phyloP scores from a whole-genome alignment of 495 filamentous ascomycete species.

The Friedmanniomyces endolithicus region DNA sequence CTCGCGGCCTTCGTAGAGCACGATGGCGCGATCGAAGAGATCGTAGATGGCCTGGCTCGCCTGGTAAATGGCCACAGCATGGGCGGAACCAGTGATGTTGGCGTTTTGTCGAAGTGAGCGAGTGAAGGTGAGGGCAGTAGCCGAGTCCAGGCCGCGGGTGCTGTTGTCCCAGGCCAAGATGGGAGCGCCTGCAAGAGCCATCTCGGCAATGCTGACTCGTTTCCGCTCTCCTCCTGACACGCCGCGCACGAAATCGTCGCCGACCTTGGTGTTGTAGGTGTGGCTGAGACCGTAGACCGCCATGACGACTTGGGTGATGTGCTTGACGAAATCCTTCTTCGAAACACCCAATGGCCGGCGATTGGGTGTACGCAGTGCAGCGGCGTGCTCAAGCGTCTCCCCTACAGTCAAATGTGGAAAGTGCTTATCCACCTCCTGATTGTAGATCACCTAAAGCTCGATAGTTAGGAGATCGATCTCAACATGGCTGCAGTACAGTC shows the following conservation, averaged over 20 bases:
- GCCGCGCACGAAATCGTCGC: conserved; percentile 22
- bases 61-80: conserved; percentile 22
- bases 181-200: conserved; percentile 7
- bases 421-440: conserved; percentile 63
- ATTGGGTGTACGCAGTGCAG: conserved; percentile 2
- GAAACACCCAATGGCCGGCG: neutral
- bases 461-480: neutral
- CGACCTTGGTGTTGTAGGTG: conserved; percentile 24
- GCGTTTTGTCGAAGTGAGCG: conserved; percentile 11
- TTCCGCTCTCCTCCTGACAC: conserved; percentile 27
- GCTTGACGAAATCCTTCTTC: conserved; percentile 3
- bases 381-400: conserved; percentile 28
- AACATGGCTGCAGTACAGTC: too few relatives aligned
- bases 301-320: conserved; percentile 18
- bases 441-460: conserved; percentile 23
- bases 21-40: conserved; percentile 27
- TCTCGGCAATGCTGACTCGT: conserved; percentile 20
- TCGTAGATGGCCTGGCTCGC: conserved; percentile 19
- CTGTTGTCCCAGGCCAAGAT: conserved; percentile 19
- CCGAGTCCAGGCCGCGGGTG: conserved; percentile 19
- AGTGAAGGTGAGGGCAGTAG: conserved; percentile 16
- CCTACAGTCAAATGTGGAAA: conserved; percentile 37
- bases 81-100: conserved; percentile 6
- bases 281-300: conserved; percentile 19
- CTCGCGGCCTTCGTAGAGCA: conserved; percentile 52